These are phyloP conservation scores for Podospora sp. DNA, from an alignment of 495 filamentous ascomycete genomes.

Conservation along the genomic window DNA sequence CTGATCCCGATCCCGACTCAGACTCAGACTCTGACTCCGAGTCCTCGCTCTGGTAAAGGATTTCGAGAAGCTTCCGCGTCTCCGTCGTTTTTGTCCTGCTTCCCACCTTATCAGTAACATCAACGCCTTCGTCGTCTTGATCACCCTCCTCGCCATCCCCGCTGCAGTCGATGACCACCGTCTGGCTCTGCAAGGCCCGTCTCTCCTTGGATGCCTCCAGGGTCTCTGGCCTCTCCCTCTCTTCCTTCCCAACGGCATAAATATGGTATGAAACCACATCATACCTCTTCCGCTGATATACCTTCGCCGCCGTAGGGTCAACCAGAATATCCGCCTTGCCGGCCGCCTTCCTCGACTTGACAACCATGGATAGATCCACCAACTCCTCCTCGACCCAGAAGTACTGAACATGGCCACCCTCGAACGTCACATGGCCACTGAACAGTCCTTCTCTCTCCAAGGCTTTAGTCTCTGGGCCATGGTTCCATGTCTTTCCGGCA, in stretches of 20 bases:
- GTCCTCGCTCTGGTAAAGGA: too few relatives aligned
- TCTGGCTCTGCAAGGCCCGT: not conserved
- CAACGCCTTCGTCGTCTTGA: not conserved
- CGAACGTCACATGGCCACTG: not conserved
- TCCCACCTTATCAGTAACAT: not conserved
- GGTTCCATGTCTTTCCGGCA: not conserved
- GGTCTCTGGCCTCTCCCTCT: not conserved
- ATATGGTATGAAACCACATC: slow-evolving; percentile 24
- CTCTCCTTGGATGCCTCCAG: not conserved
- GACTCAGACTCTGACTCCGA: too few relatives aligned
- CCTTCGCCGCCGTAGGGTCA: slow-evolving; percentile 1
- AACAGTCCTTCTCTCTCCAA: not conserved
- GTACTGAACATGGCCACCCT: not conserved
- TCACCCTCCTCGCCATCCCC: not conserved
- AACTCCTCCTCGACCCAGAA: slow-evolving; percentile 17
- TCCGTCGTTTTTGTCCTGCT: not conserved
- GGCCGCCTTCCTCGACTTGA: not conserved
- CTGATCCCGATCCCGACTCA: too few relatives aligned
- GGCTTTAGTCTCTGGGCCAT: not conserved
- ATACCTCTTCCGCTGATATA: slow-evolving; percentile 22
- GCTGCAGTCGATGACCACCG: slow-evolving; percentile 13
- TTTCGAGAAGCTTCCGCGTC: not conserved
- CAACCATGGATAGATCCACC: not conserved
- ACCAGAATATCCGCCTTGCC: not conserved
- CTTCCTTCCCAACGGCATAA: not conserved